Conservation (phyloP, 805 yeast genomes). For the Candida pseudoglaebosa region DNA sequence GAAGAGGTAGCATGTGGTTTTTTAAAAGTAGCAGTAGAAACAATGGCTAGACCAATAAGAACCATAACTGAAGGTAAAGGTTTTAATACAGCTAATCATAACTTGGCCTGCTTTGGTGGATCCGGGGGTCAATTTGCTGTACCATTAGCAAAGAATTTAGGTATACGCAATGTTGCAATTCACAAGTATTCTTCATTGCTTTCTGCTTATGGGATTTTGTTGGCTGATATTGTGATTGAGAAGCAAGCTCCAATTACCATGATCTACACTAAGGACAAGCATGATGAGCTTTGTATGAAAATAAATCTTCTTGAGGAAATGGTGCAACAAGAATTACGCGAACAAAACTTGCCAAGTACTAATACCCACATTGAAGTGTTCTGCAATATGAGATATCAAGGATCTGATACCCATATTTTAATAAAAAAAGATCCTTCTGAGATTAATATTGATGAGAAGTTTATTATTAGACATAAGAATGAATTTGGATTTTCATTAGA, state of each 20-base stretch:
- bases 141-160: slow-evolving; percentile 25
- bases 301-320: slow-evolving; percentile 41
- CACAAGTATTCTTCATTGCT: slow-evolving; percentile 32
- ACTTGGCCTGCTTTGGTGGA: slow-evolving; percentile 35
- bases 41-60: slow-evolving; percentile 33
- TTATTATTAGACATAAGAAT: slow-evolving; percentile 25
- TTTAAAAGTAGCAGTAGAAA: slow-evolving; percentile 30
- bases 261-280: slow-evolving; percentile 14
- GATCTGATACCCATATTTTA: slow-evolving; percentile 87
- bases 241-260: slow-evolving; percentile 34
- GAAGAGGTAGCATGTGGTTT: slow-evolving; percentile 33
- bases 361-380: slow-evolving; percentile 56
- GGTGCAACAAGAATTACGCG: slow-evolving; percentile 34
- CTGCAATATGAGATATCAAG: slow-evolving; percentile 76
- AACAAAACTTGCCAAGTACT: slow-evolving; percentile 48
- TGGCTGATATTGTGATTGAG: slow-evolving; percentile 33
- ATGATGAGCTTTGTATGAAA: slow-evolving; percentile 40
- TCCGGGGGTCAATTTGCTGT: slow-evolving; percentile 34
- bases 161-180: slow-evolving; percentile 25
- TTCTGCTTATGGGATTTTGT: slow-evolving; percentile 31
- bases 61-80: slow-evolving; percentile 36
- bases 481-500: slow-evolving; percentile 38
- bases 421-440: slow-evolving; percentile 34
- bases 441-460: slow-evolving; percentile 20
- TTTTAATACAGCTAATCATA: slow-evolving; percentile 25